A percentile compares a stretch with the other conserved stretches of the same genome.
Evolutionary conservation across 352 stramenopile species (phyloP).

Genomic region (Phytopythium montanum): DNA sequence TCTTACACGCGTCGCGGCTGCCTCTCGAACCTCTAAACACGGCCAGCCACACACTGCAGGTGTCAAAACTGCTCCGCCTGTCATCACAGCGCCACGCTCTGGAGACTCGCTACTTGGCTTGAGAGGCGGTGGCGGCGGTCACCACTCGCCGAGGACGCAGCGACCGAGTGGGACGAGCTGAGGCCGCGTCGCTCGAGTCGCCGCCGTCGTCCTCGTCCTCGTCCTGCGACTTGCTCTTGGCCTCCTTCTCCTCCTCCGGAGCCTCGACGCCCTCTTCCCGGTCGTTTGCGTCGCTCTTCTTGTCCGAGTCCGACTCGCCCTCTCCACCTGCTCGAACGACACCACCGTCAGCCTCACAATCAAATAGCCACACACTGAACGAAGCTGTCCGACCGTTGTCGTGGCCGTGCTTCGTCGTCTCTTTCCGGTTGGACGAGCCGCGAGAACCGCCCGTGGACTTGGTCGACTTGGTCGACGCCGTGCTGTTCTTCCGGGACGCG

Average conservation of each 20-base stretch:
- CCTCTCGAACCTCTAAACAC: slow-evolving; percentile 1
- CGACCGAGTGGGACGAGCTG: slow-evolving; percentile 34
- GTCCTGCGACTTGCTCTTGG: slow-evolving; percentile 23
- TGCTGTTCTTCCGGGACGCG: slow-evolving; percentile 11
- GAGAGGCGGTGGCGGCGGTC: slow-evolving; percentile 35
- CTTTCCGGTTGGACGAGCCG: background rate
- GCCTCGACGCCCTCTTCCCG: slow-evolving; percentile 11
- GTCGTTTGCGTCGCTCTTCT: slow-evolving; percentile 21
- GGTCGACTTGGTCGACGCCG: slow-evolving; percentile 13
- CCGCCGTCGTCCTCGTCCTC: slow-evolving; percentile 39
- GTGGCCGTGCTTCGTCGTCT: slow-evolving; percentile 15
- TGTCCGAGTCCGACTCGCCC: slow-evolving; percentile 23
- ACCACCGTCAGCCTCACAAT: slow-evolving; percentile 11
- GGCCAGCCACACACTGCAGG: background rate
- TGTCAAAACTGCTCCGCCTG: background rate
- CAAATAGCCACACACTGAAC: too few relatives aligned
- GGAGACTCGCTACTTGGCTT: slow-evolving; percentile 1
- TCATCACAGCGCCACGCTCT: background rate
- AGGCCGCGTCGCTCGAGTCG: slow-evolving; percentile 38
- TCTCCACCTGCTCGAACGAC: slow-evolving; percentile 14
- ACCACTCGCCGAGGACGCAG: slow-evolving; percentile 54
- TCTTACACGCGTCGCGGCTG: background rate
- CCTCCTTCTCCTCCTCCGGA: slow-evolving; percentile 10
- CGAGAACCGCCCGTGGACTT: slow-evolving; percentile 8
- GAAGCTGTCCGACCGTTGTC: slow-evolving; percentile 19